phyloP scores from a whole-genome alignment of 495 filamentous ascomycete species.

The Podospora sp. region DNA sequence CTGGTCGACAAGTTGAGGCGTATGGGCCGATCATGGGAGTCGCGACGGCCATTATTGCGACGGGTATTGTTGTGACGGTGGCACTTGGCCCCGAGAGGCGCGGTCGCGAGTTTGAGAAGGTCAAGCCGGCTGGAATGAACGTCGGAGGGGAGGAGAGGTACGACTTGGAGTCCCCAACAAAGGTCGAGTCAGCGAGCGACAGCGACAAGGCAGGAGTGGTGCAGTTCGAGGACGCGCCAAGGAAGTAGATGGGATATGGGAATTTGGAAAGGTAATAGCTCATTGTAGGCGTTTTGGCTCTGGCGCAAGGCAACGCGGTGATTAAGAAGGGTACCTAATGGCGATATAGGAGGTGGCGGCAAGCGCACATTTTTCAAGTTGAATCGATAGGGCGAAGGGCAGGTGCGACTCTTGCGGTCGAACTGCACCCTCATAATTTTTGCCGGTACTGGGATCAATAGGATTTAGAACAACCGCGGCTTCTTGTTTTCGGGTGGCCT shows the following conservation, averaged over 20 bases:
- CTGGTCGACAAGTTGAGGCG: slow-evolving; percentile 58
- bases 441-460: not conserved
- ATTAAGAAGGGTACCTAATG: too few species aligned
- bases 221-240: not conserved
- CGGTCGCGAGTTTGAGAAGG: slow-evolving; percentile 66
- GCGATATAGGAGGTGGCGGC: too few species aligned
- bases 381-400: too few species aligned
- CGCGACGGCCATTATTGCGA: slow-evolving; percentile 68
- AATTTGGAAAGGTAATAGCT: not conserved
- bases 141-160: slow-evolving; percentile 16
- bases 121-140: slow-evolving; percentile 58
- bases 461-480: too few species aligned
- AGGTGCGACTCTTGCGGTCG: too few species aligned
- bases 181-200: not conserved
- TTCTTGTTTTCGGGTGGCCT: not conserved
- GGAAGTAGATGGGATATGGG: not conserved
- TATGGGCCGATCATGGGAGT: slow-evolving; percentile 72
- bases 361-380: too few species aligned
- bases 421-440: too few species aligned
- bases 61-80: slow-evolving; percentile 63
- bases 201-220: not conserved
- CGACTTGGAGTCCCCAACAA: not conserved
- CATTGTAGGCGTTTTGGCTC: too few species aligned
- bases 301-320: too few species aligned
- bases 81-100: slow-evolving; percentile 66